Conservation (phyloP, 169 alveolate genomes). For the Condylostoma magnum region DNA sequence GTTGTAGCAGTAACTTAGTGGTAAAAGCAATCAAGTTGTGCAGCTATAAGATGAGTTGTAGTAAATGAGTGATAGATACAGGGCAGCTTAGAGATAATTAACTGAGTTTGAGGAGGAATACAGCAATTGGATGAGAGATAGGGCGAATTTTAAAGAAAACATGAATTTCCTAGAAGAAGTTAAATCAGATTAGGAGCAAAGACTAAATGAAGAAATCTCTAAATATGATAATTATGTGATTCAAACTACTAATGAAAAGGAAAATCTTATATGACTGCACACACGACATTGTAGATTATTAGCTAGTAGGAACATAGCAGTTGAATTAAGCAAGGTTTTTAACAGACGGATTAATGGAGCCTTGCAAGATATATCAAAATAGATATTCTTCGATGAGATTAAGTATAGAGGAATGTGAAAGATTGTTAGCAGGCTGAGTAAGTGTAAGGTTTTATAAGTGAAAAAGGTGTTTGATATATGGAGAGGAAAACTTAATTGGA, state of each 20-base stretch:
- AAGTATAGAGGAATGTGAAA: not conserved
- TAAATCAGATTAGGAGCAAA: no score
- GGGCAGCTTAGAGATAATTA: not conserved
- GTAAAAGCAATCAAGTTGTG: not conserved
- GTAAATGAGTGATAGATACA: not conserved
- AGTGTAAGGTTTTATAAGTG: not conserved
- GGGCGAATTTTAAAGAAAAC: no score
- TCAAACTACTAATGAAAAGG: constrained; percentile 3
- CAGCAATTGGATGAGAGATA: no score
- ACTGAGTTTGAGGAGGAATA: constrained; percentile 1
- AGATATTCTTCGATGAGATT: not conserved
- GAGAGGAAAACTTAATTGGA: constrained; percentile 5
- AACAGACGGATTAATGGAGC: not conserved
- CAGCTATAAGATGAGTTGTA: not conserved
- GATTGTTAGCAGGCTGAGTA: not conserved
- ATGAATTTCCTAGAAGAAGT: no score
- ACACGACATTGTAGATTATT: constrained; percentile 7
- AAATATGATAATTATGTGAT: no score
- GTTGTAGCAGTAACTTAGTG: not conserved
- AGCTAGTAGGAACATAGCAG: not conserved
- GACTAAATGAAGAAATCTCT: no score
- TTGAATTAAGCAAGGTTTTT: not conserved
- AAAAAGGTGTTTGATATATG: not conserved
- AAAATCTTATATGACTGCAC: not conserved
- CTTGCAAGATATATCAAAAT: not conserved